A percentile compares a stretch with the other conserved stretches of the same genome.
Conservation (phyloP, 176 grass and related monocot species). For the Avena atlantica region DNA sequence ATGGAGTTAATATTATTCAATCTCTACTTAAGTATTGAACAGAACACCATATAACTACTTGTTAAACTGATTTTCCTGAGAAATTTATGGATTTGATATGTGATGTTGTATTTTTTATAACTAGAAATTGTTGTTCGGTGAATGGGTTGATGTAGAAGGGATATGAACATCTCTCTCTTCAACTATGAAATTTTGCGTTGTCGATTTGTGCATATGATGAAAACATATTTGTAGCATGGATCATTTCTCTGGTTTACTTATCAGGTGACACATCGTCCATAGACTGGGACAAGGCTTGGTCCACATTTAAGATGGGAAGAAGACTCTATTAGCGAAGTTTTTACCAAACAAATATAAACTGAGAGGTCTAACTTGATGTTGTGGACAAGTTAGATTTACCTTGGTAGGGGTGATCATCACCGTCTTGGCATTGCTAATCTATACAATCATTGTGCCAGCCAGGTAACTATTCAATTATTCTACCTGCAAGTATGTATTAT, state of each 20-base stretch:
- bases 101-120: not conserved
- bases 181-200: not conserved
- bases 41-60: not conserved
- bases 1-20: not conserved
- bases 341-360: constrained; percentile 80
- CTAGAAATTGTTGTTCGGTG: not conserved
- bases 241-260: not conserved
- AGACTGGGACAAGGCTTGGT: constrained; percentile 95
- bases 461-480: constrained; percentile 55
- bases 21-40: not conserved
- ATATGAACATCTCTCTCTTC: not conserved
- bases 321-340: constrained; percentile 78
- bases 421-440: constrained; percentile 75
- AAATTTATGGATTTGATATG: not conserved
- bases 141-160: not conserved
- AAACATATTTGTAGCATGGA: not conserved
- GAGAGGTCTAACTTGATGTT: constrained; percentile 86
- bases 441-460: constrained; percentile 68
- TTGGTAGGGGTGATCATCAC: constrained; percentile 76
- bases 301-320: constrained; percentile 83
- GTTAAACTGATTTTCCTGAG: not conserved
- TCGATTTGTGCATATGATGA: not conserved
- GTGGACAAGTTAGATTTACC: constrained; percentile 93
- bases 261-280: constrained; percentile 74
- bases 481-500: constrained; percentile 42